Conservation (phyloP, 768 basidiomycete species). For the Jaapia argillacea region DNA sequence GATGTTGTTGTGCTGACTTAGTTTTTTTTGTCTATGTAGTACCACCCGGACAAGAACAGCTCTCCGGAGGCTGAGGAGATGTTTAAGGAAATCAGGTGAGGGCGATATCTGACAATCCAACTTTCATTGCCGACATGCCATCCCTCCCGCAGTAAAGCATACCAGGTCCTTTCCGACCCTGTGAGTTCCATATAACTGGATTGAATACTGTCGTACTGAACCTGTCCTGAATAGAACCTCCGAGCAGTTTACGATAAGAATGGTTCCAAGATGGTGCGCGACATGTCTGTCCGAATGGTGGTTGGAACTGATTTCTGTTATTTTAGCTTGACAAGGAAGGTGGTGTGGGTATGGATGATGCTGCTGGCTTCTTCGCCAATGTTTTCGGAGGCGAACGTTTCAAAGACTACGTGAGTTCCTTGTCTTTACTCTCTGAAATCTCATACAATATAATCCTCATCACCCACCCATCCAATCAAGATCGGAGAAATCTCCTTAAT, state of each 20-base stretch:
- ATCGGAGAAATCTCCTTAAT: constrained; percentile 95
- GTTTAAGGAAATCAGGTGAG: constrained; percentile 92
- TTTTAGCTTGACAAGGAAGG: constrained; percentile 67
- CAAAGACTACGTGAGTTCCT: constrained; percentile 65
- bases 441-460: constrained; percentile 2
- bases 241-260: constrained; percentile 92
- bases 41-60: constrained; percentile 92
- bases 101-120: constrained; percentile 7
- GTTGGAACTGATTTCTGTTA: not conserved
- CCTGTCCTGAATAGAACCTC: constrained; percentile 42
- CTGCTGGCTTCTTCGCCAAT: constrained; percentile 88
- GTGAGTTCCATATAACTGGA: constrained; percentile 30
- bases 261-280: constrained; percentile 75
- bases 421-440: not conserved
- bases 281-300: constrained; percentile 2
- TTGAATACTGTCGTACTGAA: constrained; percentile 2
- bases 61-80: constrained; percentile 90
- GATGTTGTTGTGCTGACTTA: not conserved
- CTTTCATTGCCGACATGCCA: constrained; percentile 3
- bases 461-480: constrained; percentile 28
- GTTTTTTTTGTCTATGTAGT: no score
- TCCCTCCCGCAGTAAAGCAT: constrained; percentile 64
- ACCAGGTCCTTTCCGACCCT: constrained; percentile 82
- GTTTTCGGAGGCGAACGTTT: constrained; percentile 96
- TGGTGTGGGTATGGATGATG: constrained; percentile 77